phyloP scores from a whole-genome alignment of 1,284 basidiomycete species.

The Psilocybe mexicana region DNA sequence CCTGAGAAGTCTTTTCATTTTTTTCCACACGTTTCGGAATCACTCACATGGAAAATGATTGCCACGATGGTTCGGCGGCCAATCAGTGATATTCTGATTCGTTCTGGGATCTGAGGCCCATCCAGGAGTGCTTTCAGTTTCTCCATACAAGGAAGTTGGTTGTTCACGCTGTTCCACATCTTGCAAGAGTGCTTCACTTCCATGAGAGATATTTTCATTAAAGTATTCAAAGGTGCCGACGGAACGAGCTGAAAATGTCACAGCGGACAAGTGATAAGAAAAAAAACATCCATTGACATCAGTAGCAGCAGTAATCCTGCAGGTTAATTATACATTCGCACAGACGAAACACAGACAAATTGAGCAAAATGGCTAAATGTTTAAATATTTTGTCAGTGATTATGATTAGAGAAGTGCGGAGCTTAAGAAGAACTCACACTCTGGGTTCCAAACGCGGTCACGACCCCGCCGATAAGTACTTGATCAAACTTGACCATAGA shows the following conservation, averaged over 20 bases:
- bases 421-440: not conserved
- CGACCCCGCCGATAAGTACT: not conserved
- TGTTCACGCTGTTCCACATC: slow-evolving; percentile 5
- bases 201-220: not conserved
- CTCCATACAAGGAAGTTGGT: slow-evolving; percentile 5
- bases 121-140: slow-evolving; percentile 4
- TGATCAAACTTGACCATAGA: slow-evolving; percentile 18
- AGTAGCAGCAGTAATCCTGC: not conserved
- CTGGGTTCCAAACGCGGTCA: not conserved
- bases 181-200: not conserved
- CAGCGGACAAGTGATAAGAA: not conserved
- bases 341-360: not conserved
- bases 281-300: not conserved
- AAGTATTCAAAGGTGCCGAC: too few relatives aligned
- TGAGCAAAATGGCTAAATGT: not conserved
- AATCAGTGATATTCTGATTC: not conserved
- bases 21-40: not conserved
- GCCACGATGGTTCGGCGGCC: not conserved
- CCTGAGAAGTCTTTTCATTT: not conserved
- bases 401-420: not conserved
- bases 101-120: not conserved
- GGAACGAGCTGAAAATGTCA: too few relatives aligned
- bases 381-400: not conserved
- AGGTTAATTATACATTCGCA: not conserved
- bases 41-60: not conserved